phyloP scores from a whole-genome alignment of 164 flowering plant species.

The Aristolochia contorta region DNA sequence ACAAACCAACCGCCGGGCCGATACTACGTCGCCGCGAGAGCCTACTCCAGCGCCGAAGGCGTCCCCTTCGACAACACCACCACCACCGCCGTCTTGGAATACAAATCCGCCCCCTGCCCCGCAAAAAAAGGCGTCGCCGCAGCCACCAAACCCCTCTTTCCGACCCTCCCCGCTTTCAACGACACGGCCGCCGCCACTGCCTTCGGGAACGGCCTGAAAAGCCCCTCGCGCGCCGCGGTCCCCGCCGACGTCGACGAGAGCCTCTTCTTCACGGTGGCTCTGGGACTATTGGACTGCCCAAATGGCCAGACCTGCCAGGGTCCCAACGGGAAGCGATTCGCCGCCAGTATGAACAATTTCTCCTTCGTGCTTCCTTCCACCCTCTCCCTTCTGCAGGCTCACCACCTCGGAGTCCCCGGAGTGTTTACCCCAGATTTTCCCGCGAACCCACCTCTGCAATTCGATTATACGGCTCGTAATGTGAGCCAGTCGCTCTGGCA shows the following conservation, averaged over 20 bases:
- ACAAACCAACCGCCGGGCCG: conserved; percentile 69
- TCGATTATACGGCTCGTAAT: conserved; percentile 65
- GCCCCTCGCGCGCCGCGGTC: conserved; percentile 26
- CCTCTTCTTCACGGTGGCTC: conserved; percentile 68
- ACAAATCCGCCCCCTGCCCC: conserved; percentile 30
- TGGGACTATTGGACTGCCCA: conserved; percentile 61
- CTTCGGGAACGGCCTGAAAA: conserved; percentile 32
- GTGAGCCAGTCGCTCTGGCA: conserved; percentile 63
- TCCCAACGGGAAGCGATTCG: conserved; percentile 80
- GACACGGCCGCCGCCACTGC: conserved; percentile 57
- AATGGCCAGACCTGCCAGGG: conserved; percentile 58
- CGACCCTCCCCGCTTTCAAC: conserved; percentile 56
- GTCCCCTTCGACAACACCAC: conserved; percentile 84
- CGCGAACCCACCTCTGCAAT: conserved; percentile 45
- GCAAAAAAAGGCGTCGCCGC: conserved; percentile 16
- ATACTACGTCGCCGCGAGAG: conserved; percentile 82
- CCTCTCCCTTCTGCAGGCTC: conserved; percentile 67
- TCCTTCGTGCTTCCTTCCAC: conserved; percentile 68
- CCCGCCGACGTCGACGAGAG: conserved; percentile 44
- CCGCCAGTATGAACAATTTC: conserved; percentile 86
- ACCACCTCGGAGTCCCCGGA: conserved; percentile 39
- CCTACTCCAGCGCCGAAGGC: conserved; percentile 47
- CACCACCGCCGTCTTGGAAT: conserved; percentile 75
- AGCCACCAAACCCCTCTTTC: conserved; percentile 42
- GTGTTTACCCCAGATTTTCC: conserved; percentile 74